These are phyloP conservation scores for Cronartium ribicola DNA, from an alignment of 1,284 basidiomycete species.

Conservation along the genomic window DNA sequence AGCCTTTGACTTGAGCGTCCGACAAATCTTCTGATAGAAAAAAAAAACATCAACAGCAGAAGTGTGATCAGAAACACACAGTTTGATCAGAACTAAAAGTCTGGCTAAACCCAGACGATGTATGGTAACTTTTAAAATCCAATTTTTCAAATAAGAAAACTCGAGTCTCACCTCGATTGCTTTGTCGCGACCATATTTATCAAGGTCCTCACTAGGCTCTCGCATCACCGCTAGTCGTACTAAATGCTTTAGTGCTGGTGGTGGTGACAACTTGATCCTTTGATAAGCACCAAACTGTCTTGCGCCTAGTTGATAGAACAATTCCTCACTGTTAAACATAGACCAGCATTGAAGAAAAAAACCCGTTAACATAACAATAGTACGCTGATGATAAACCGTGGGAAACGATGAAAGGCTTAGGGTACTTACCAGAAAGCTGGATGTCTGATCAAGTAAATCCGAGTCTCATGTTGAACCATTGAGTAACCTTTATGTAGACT, in stretches of 20 bases:
- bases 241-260: slow-evolving; percentile 68
- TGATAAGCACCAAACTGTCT: slow-evolving; percentile 83
- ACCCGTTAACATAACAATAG: neutral
- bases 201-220: slow-evolving; percentile 56
- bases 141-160: neutral
- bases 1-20: slow-evolving; percentile 56
- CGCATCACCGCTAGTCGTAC: slow-evolving; percentile 72
- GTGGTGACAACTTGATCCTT: slow-evolving; percentile 72
- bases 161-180: slow-evolving; percentile 65
- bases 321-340: slow-evolving; percentile 66
- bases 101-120: slow-evolving; percentile 5
- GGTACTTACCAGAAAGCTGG: slow-evolving; percentile 67
- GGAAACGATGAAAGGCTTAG: neutral
- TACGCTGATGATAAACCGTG: neutral
- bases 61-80: too few species aligned
- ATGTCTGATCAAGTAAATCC: slow-evolving; percentile 84
- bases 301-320: slow-evolving; percentile 90
- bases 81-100: neutral
- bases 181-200: slow-evolving; percentile 53
- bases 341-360: slow-evolving; percentile 1
- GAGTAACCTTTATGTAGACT: slow-evolving; percentile 70
- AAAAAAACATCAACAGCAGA: neutral
- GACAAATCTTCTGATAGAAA: slow-evolving; percentile 47
- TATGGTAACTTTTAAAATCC: neutral
- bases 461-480: slow-evolving; percentile 80